phyloP scores from a whole-genome alignment of 1,139 yeast genomes.

The Suhomyces choctaworum region DNA sequence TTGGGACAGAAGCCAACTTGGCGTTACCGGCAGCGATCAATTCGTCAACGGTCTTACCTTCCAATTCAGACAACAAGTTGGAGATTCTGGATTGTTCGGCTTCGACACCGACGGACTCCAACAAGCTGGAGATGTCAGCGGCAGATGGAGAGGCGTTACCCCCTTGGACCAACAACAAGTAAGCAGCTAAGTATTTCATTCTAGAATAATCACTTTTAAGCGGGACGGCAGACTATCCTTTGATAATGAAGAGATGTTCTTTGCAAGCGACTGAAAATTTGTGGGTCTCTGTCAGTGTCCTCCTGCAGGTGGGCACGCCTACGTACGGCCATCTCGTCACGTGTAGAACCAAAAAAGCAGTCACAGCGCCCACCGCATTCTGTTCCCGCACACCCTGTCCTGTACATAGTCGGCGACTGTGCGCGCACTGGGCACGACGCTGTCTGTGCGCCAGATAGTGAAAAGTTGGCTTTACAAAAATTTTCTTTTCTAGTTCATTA shows the following conservation, averaged over 20 bases:
- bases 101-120: slow-evolving; percentile 77
- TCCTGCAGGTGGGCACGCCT: too few relatives aligned
- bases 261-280: slow-evolving; percentile 8
- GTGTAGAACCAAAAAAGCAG: too few relatives aligned
- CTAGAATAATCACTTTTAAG: slow-evolving; percentile 63
- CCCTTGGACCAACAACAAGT: slow-evolving; percentile 82
- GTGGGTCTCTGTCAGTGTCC: too few relatives aligned
- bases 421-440: slow-evolving; percentile 12
- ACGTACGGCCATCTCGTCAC: too few relatives aligned
- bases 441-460: slow-evolving; percentile 6
- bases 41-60: slow-evolving; percentile 75
- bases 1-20: slow-evolving; percentile 80
- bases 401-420: slow-evolving; percentile 3
- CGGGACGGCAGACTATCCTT: slow-evolving; percentile 62
- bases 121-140: slow-evolving; percentile 67
- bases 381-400: slow-evolving; percentile 5
- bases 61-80: slow-evolving; percentile 65
- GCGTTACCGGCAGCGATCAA: slow-evolving; percentile 78
- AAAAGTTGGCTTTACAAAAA: slow-evolving; percentile 12
- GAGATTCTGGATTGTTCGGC: slow-evolving; percentile 74
- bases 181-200: slow-evolving; percentile 92
- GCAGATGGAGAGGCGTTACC: slow-evolving; percentile 80
- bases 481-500: slow-evolving; percentile 12
- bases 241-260: slow-evolving; percentile 21
- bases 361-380: slow-evolving; percentile 14